phyloP scores from a whole-genome alignment of 306 rosid genomes.

The Quercus robur region DNA sequence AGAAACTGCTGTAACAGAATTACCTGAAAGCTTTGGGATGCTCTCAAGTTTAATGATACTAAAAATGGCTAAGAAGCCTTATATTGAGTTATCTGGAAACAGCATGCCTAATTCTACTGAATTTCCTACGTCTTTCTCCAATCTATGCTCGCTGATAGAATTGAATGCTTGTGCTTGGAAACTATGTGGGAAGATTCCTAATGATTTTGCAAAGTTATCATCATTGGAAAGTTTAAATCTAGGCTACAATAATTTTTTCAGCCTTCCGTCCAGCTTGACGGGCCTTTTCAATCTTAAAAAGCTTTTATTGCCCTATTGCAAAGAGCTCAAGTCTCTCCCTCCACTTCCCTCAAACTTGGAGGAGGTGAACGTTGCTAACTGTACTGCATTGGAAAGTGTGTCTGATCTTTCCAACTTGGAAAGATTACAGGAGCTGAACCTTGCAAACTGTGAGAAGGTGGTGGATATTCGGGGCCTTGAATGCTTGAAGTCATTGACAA shows the following conservation, averaged over 20 bases:
- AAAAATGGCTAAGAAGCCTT: constrained; percentile 36
- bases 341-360: constrained; percentile 63
- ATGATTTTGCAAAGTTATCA: constrained; percentile 53
- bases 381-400: constrained; percentile 39
- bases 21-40: constrained; percentile 63
- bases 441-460: constrained; percentile 52
- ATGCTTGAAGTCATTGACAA: constrained; percentile 49
- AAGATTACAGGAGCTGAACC: constrained; percentile 40
- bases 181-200: constrained; percentile 50
- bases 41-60: constrained; percentile 50
- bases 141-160: constrained; percentile 35
- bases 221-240: constrained; percentile 41
- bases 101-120: constrained; percentile 1
- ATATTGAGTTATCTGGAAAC: neutral
- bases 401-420: constrained; percentile 48
- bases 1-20: constrained; percentile 40
- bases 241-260: constrained; percentile 34
- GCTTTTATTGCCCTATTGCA: constrained; percentile 38
- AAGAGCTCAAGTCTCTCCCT: constrained; percentile 48
- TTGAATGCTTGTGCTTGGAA: constrained; percentile 46
- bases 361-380: constrained; percentile 40
- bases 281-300: constrained; percentile 44
- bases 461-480: constrained; percentile 65
- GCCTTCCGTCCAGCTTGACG: constrained; percentile 60
- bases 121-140: constrained; percentile 48